Conservation (phyloP, 1,284 basidiomycete species). For the Naganishia cerealis region DNA sequence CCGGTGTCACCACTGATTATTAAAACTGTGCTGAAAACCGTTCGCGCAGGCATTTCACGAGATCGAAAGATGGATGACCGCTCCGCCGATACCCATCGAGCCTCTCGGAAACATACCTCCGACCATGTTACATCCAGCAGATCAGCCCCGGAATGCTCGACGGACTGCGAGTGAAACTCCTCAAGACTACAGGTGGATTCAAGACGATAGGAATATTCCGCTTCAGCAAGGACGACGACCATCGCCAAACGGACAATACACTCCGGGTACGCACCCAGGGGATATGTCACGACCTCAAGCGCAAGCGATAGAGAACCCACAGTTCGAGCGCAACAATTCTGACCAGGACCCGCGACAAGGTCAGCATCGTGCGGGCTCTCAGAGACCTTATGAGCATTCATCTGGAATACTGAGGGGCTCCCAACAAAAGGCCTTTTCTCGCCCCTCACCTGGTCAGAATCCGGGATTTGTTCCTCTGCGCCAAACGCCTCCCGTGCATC, state of each 20-base stretch:
- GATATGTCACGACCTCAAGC: neutral
- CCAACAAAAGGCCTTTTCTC: neutral
- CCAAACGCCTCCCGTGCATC: constrained; percentile 15
- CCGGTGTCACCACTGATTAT: neutral
- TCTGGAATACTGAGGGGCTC: no score
- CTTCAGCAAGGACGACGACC: neutral
- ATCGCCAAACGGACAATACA: neutral
- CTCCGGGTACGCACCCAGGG: neutral
- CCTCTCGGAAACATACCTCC: constrained; percentile 41
- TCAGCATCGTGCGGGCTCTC: no score
- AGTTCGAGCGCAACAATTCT: no score
- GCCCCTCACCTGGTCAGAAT: constrained; percentile 5
- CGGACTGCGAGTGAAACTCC: neutral
- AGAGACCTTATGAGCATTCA: no score
- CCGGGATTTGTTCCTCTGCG: constrained; percentile 5
- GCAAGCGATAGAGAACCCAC: no score
- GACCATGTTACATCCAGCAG: constrained; percentile 31
- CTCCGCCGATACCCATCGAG: constrained; percentile 47
- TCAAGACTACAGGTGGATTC: no score
- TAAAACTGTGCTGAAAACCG: neutral
- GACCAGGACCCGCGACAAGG: no score
- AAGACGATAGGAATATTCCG: no score
- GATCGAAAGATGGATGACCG: constrained; percentile 49
- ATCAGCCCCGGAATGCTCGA: neutral
- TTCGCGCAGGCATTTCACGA: constrained; percentile 47